These are phyloP conservation scores for Pyrenophora graminea DNA, from an alignment of 2,329 filamentous ascomycete genomes.

Conservation along the genomic window DNA sequence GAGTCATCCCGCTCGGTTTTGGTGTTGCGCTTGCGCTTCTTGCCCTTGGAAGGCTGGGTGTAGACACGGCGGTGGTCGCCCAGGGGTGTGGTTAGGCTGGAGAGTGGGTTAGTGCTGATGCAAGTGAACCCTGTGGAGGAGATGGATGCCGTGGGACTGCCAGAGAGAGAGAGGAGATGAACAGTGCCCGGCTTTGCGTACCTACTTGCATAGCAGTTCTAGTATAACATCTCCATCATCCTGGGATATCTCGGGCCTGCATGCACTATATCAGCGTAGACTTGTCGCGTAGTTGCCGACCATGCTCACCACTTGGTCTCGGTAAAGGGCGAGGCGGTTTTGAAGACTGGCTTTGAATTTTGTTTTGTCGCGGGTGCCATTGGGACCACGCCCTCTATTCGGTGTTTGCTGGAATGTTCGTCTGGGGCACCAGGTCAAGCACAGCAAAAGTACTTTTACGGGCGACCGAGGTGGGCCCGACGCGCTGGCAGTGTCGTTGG, in stretches of 20 bases:
- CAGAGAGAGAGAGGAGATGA: neutral
- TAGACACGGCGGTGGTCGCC: conserved; percentile 64
- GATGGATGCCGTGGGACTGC: neutral
- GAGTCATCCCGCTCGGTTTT: conserved; percentile 4
- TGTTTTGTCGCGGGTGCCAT: conserved; percentile 36
- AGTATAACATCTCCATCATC: conserved; percentile 67
- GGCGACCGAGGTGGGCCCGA: conserved; percentile 10
- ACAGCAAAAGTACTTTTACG: neutral
- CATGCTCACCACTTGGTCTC: conserved; percentile 61
- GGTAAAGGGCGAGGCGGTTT: conserved; percentile 69
- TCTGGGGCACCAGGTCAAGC: neutral
- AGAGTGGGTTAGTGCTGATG: neutral
- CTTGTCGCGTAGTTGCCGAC: neutral
- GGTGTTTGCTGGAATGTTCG: too few species aligned
- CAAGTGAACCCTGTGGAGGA: neutral
- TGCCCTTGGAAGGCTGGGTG: conserved; percentile 63
- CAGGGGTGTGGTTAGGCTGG: conserved; percentile 66
- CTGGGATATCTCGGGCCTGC: conserved; percentile 64
- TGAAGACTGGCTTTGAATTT: conserved; percentile 60
- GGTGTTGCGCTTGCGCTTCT: conserved; percentile 49
- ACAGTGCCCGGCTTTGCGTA: conserved; percentile 15
- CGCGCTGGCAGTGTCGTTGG: neutral
- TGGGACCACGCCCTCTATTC: neutral
- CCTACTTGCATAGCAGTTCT: conserved; percentile 69
- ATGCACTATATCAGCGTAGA: conserved; percentile 39